Percentiles rank a stretch among this genome's conserved stretches.
These are phyloP conservation scores for Carex pumila DNA, from an alignment of 176 grass and related monocot genomes.

Conservation along the genomic window DNA sequence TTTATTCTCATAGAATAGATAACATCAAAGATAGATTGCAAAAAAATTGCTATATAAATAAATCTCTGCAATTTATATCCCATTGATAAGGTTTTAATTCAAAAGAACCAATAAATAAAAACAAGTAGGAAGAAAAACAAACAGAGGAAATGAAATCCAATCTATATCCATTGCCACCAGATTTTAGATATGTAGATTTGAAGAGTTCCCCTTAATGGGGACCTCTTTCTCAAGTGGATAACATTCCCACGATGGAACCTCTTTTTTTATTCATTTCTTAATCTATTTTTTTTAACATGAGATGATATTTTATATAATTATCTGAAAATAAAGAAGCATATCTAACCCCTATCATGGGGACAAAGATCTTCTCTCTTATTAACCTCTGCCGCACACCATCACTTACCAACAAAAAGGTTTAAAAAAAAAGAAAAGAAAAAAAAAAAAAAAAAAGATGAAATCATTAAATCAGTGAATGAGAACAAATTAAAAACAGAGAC, in stretches of 20 bases:
- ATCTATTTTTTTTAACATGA: not conserved
- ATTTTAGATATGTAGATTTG: slow-evolving; percentile 16
- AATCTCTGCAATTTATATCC: not conserved
- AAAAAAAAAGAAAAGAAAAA: not conserved
- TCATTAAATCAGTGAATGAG: not conserved
- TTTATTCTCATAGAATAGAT: not conserved
- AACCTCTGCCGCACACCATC: not conserved
- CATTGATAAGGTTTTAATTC: not conserved
- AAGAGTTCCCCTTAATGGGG: slow-evolving; percentile 9
- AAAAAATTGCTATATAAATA: too few relatives aligned
- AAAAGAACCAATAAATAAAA: not conserved
- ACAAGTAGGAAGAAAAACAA: not conserved
- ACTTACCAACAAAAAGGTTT: not conserved
- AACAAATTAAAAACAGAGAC: not conserved
- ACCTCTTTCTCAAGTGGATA: slow-evolving; percentile 12
- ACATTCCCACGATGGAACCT: slow-evolving; percentile 14
- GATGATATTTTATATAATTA: slow-evolving; percentile 12
- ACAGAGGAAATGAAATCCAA: not conserved
- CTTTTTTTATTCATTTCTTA: not conserved
- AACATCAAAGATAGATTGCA: not conserved
- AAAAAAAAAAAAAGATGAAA: not conserved
- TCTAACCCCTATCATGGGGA: not conserved
- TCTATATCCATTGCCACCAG: slow-evolving; percentile 1
- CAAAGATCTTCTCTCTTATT: slow-evolving; percentile 1
- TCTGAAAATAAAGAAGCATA: slow-evolving; percentile 6